phyloP scores from a whole-genome alignment of 306 rosid species.

The Medicago truncatula region MtrunA17r5.0-ANR NC_053049.1:45426501-45427000 shows the following conservation, averaged over 20 bases:
- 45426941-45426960: no score
- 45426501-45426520: no score
- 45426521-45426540: no score
- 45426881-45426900: constrained; percentile 59
- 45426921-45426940: no score
- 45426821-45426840: constrained; percentile 49
- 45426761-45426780: constrained; percentile 27
- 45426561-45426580: neutral
- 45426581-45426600: neutral
- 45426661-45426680: constrained; percentile 29
- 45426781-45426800: constrained; percentile 44
- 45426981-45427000: constrained; percentile 57
- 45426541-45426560: no score
- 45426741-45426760: constrained; percentile 15
- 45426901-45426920: neutral
- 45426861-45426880: constrained; percentile 59
- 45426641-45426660: constrained; percentile 72
- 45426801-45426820: constrained; percentile 69
- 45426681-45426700: constrained; percentile 50
- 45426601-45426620: constrained; percentile 18
- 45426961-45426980: constrained; percentile 45
- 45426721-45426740: constrained; percentile 79
- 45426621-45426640: constrained; percentile 23
- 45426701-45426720: constrained; percentile 69
- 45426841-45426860: constrained; percentile 72